These are phyloP conservation scores for Debaryomyces nepalensis DNA, from an alignment of 1,139 yeast genomes.

Conservation along the genomic window DNA sequence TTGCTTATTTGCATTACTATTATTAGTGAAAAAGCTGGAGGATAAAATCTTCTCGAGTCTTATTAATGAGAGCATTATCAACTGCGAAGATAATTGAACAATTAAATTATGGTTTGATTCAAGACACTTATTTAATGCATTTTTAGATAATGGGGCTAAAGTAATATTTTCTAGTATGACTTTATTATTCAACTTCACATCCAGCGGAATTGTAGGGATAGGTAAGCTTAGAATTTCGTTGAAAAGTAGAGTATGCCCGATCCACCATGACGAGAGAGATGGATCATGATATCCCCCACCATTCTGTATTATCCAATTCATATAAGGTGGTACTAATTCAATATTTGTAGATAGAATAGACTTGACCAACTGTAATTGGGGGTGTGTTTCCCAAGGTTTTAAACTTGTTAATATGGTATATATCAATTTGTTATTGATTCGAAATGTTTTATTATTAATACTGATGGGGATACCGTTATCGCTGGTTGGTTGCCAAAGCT, in stretches of 20 bases:
- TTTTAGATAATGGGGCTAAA: slow-evolving; percentile 68
- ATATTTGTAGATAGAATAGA: slow-evolving; percentile 58
- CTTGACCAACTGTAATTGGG: slow-evolving; percentile 61
- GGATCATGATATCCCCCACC: slow-evolving; percentile 72
- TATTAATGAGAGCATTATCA: slow-evolving; percentile 57
- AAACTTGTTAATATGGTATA: slow-evolving; percentile 64
- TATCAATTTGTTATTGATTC: slow-evolving; percentile 67
- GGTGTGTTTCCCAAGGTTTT: slow-evolving; percentile 80
- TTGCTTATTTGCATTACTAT: slow-evolving; percentile 31
- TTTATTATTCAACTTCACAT: slow-evolving; percentile 22
- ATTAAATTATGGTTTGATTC: slow-evolving; percentile 59
- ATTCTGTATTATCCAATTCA: slow-evolving; percentile 56
- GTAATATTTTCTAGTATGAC: slow-evolving; percentile 57
- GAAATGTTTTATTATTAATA: slow-evolving; percentile 55
- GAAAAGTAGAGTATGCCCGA: slow-evolving; percentile 69
- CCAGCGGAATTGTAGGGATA: slow-evolving; percentile 39
- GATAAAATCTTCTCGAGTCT: slow-evolving; percentile 50
- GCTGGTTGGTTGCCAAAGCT: slow-evolving; percentile 50
- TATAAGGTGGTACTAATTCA: slow-evolving; percentile 77
- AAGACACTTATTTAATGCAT: slow-evolving; percentile 62
- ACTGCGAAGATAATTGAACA: slow-evolving; percentile 66
- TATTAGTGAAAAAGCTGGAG: slow-evolving; percentile 31
- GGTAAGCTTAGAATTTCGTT: slow-evolving; percentile 61
- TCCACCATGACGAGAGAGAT: slow-evolving; percentile 77
- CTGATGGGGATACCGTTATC: slow-evolving; percentile 32